Evolutionary conservation across 2,329 filamentous ascomycete species (phyloP).

Genomic region (Scolecobasidium constrictum): DNA sequence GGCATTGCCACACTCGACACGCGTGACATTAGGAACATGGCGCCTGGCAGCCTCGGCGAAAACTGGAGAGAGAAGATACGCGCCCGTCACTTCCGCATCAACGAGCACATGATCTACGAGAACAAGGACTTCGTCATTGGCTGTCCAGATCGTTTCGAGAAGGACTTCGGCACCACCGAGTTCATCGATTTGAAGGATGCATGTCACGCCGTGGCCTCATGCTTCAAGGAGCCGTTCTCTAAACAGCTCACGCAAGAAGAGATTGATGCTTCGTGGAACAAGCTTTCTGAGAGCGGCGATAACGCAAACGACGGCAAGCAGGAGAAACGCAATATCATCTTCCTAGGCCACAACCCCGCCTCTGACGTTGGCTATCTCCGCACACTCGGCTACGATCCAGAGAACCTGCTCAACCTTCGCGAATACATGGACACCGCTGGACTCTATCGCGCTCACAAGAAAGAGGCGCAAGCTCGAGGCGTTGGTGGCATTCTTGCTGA

Average conservation of each 20-base stretch:
- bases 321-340: constrained; percentile 49
- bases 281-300: background rate
- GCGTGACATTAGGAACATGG: constrained; percentile 38
- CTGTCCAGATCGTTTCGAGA: constrained; percentile 58
- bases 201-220: constrained; percentile 36
- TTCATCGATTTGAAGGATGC: constrained; percentile 38
- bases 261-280: background rate
- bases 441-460: constrained; percentile 55
- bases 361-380: constrained; percentile 60
- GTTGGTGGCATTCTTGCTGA: constrained; percentile 52
- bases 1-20: constrained; percentile 77
- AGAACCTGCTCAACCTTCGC: constrained; percentile 42
- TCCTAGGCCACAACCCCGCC: constrained; percentile 67
- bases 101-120: constrained; percentile 52
- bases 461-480: constrained; percentile 40
- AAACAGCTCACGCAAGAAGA: background rate
- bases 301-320: constrained; percentile 13
- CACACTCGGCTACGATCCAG: constrained; percentile 51
- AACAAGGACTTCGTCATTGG: constrained; percentile 63
- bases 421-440: constrained; percentile 62
- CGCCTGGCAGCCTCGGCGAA: constrained; percentile 50
- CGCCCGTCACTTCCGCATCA: constrained; percentile 65
- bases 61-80: constrained; percentile 60
- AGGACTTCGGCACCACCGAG: constrained; percentile 53
- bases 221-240: constrained; percentile 29